Conservation (phyloP, 2,329 filamentous ascomycete genomes). For the Ascochyta viciae-villosae region DNA sequence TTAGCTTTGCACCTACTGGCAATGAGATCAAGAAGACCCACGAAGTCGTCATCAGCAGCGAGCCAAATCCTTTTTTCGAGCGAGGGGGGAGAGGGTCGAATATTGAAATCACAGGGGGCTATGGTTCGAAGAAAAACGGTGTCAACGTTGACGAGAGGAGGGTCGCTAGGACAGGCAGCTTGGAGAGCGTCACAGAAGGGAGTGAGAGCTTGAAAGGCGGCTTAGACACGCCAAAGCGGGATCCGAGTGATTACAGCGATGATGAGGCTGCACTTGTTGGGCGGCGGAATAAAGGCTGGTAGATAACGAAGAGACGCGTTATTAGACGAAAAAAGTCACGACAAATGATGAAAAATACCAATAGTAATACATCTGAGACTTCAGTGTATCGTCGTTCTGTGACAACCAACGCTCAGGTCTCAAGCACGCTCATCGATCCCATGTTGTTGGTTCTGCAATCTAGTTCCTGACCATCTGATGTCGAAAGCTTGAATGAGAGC, state of each 20-base stretch:
- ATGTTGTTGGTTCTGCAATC: too few species aligned
- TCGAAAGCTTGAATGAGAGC: too few species aligned
- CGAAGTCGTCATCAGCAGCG: slow-evolving; percentile 34
- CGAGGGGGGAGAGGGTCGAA: slow-evolving; percentile 12
- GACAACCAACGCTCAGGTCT: too few species aligned
- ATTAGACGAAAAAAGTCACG: not conserved
- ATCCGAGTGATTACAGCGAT: slow-evolving; percentile 30
- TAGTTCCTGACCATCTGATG: too few species aligned
- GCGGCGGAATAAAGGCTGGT: slow-evolving; percentile 14
- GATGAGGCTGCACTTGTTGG: slow-evolving; percentile 33
- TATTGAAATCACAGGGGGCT: slow-evolving; percentile 18
- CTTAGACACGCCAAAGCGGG: slow-evolving; percentile 19
- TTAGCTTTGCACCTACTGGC: slow-evolving; percentile 32
- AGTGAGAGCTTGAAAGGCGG: slow-evolving; percentile 33
- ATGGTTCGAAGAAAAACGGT: slow-evolving; percentile 10
- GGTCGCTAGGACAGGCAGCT: slow-evolving; percentile 23
- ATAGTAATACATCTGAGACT: not conserved
- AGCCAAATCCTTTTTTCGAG: slow-evolving; percentile 32
- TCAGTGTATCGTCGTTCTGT: too few species aligned
- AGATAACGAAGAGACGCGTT: not conserved
- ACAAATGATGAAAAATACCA: not conserved
- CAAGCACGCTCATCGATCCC: too few species aligned
- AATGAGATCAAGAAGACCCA: slow-evolving; percentile 43
- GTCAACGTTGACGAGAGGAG: slow-evolving; percentile 21
- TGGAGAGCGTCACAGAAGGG: slow-evolving; percentile 33